A percentile compares a stretch with the other conserved stretches of the same genome.
Evolutionary conservation across 129 eudicot genomes (phyloP).

Genomic region (Lactuca saligna): DNA sequence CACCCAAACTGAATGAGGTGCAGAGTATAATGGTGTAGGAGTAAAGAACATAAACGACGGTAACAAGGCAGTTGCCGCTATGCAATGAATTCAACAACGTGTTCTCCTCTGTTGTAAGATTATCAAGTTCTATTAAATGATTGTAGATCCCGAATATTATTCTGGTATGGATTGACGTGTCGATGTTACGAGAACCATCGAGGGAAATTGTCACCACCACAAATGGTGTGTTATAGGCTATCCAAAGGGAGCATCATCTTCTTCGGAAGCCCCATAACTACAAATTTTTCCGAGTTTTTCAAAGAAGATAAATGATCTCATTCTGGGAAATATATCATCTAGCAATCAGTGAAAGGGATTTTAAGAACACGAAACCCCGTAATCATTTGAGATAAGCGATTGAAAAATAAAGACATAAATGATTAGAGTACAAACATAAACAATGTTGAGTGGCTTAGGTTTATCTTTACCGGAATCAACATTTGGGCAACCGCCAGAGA

Average conservation of each 20-base stretch:
- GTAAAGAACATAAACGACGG: slow-evolving; percentile 89
- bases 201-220: slow-evolving; percentile 95
- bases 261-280: slow-evolving; percentile 99
- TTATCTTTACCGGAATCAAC: slow-evolving; percentile 65
- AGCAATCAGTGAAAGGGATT: background rate
- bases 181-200: slow-evolving; percentile 97
- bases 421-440: slow-evolving; percentile 52
- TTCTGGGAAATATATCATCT: slow-evolving; percentile 44
- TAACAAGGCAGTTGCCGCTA: slow-evolving; percentile 71
- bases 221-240: slow-evolving; percentile 80
- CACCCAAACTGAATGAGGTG: slow-evolving; percentile 71
- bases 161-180: slow-evolving; percentile 85
- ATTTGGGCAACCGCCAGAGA: slow-evolving; percentile 28
- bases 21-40: slow-evolving; percentile 91
- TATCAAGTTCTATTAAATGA: slow-evolving; percentile 73
- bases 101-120: slow-evolving; percentile 65
- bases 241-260: slow-evolving; percentile 92
- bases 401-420: background rate
- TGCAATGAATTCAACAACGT: slow-evolving; percentile 79
- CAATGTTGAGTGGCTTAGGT: slow-evolving; percentile 92
- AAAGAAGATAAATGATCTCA: slow-evolving; percentile 78
- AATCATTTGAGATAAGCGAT: background rate
- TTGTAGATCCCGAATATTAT: slow-evolving; percentile 85
- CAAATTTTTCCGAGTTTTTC: slow-evolving; percentile 80
- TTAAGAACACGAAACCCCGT: background rate